These are phyloP conservation scores for Phytophthora cactorum DNA, from an alignment of 352 stramenopile genomes.

Conservation along the genomic window DNA sequence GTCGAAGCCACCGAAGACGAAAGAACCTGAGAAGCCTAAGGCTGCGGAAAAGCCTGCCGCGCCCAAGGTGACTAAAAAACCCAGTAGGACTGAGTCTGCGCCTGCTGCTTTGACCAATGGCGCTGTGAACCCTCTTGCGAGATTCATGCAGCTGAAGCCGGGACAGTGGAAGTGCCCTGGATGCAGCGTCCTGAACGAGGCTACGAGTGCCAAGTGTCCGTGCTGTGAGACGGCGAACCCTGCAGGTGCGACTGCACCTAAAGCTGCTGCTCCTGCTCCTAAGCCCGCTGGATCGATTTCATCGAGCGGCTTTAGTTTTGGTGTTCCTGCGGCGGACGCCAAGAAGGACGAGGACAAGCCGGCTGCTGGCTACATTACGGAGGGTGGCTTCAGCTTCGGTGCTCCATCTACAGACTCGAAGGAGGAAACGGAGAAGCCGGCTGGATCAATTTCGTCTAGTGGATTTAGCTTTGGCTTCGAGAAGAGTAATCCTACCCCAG, in stretches of 20 bases:
- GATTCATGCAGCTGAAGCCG: slow-evolving; percentile 69
- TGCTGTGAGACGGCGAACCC: slow-evolving; percentile 79
- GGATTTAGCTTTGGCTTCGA: slow-evolving; percentile 28
- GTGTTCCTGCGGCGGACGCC: slow-evolving; percentile 16
- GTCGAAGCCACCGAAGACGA: slow-evolving; percentile 27
- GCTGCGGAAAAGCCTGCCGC: slow-evolving; percentile 21
- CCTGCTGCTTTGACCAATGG: slow-evolving; percentile 22
- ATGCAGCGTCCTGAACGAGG: slow-evolving; percentile 75
- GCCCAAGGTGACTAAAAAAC: slow-evolving; percentile 16
- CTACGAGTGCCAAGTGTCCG: slow-evolving; percentile 67
- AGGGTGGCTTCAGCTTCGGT: slow-evolving; percentile 60
- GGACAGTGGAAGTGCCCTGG: slow-evolving; percentile 86
- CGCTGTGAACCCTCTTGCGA: slow-evolving; percentile 57
- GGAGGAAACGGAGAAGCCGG: slow-evolving; percentile 32
- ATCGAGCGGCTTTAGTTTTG: slow-evolving; percentile 45
- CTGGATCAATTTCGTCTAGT: slow-evolving; percentile 24
- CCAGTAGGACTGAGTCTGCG: not conserved
- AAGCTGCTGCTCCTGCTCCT: slow-evolving; percentile 12
- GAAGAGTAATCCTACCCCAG: no score
- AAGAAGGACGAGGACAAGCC: slow-evolving; percentile 33
- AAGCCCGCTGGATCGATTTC: slow-evolving; percentile 24
- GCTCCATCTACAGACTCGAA: slow-evolving; percentile 26
- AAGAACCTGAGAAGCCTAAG: slow-evolving; percentile 33
- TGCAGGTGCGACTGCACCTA: slow-evolving; percentile 11
- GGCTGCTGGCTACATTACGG: slow-evolving; percentile 24